These are phyloP conservation scores for Escovopsis sp. DNA, from an alignment of 2,329 filamentous ascomycete species.

Conservation along the genomic window DNA sequence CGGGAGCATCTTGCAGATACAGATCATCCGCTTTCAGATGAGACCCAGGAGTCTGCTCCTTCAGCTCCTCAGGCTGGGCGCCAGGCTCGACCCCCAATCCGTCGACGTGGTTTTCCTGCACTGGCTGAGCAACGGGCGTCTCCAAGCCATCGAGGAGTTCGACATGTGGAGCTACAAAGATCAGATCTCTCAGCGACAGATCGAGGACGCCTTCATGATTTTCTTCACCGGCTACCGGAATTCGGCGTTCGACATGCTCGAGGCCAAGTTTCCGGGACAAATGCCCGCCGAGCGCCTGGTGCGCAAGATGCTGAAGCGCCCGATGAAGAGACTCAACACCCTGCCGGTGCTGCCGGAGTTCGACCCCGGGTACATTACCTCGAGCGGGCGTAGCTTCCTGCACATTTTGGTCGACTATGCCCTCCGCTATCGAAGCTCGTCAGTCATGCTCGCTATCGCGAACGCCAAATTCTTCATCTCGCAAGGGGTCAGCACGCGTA, in stretches of 20 bases:
- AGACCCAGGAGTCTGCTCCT: not conserved
- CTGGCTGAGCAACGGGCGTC: not conserved
- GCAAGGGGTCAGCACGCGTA: no score
- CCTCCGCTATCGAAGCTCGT: not conserved
- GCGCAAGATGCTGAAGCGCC: not conserved
- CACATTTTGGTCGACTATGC: conserved; percentile 5
- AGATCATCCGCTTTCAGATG: not conserved
- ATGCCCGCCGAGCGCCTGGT: not conserved
- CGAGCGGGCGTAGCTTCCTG: not conserved
- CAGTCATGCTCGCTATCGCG: not conserved
- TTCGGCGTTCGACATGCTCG: not conserved
- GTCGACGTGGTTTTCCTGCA: not conserved
- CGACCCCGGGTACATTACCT: conserved; percentile 1
- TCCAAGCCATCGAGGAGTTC: not conserved
- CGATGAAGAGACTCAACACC: not conserved
- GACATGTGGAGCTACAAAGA: not conserved
- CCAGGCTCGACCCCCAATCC: conserved; percentile 1
- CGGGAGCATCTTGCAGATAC: no score
- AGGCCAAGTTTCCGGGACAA: not conserved
- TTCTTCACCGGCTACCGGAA: not conserved
- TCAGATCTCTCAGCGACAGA: not conserved
- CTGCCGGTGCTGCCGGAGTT: not conserved
- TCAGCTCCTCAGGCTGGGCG: not conserved
- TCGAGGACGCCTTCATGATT: not conserved
- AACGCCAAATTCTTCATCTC: not conserved